phyloP scores from a whole-genome alignment of 352 stramenopile genomes.

The Pythium monospermum region DNA sequence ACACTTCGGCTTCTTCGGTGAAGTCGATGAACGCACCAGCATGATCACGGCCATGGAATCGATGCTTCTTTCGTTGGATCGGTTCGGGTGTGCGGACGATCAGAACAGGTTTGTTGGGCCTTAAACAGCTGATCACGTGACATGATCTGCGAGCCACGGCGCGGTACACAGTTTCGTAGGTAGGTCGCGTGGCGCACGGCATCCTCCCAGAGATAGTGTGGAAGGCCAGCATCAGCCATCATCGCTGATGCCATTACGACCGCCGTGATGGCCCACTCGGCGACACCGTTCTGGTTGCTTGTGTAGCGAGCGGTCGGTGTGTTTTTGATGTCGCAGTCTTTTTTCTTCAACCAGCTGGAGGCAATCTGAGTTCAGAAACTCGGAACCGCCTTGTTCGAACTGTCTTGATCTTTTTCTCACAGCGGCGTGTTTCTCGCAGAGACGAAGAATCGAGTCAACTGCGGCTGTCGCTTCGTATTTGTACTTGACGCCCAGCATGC shows the following conservation, averaged over 20 bases:
- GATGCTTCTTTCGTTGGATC: not conserved
- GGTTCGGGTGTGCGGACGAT: not conserved
- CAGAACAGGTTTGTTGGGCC: not conserved
- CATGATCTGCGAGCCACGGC: not conserved
- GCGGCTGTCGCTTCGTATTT: slow-evolving; percentile 1
- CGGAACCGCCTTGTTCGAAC: slow-evolving; percentile 20
- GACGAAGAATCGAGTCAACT: not conserved
- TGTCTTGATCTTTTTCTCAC: slow-evolving; percentile 6
- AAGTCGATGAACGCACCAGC: slow-evolving; percentile 4
- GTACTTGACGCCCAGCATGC: not conserved
- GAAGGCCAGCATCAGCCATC: slow-evolving; percentile 13
- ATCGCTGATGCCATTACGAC: slow-evolving; percentile 19
- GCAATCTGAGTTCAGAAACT: slow-evolving; percentile 23
- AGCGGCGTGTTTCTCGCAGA: slow-evolving; percentile 6
- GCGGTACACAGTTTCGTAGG: slow-evolving; percentile 1
- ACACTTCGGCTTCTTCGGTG: slow-evolving; percentile 1
- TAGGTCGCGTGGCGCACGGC: slow-evolving; percentile 2
- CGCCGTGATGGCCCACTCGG: slow-evolving; percentile 18
- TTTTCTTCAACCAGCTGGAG: not conserved
- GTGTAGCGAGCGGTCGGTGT: slow-evolving; percentile 14
- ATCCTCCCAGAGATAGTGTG: slow-evolving; percentile 3
- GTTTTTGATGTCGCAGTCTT: slow-evolving; percentile 18
- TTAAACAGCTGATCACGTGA: not conserved
- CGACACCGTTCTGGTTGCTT: slow-evolving; percentile 22
- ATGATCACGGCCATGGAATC: not conserved